Evolutionary conservation across 1,284 basidiomycete genomes (phyloP), one percentile per base, ranked within the genome.

Genomic region (Pascua sp.): DNA sequence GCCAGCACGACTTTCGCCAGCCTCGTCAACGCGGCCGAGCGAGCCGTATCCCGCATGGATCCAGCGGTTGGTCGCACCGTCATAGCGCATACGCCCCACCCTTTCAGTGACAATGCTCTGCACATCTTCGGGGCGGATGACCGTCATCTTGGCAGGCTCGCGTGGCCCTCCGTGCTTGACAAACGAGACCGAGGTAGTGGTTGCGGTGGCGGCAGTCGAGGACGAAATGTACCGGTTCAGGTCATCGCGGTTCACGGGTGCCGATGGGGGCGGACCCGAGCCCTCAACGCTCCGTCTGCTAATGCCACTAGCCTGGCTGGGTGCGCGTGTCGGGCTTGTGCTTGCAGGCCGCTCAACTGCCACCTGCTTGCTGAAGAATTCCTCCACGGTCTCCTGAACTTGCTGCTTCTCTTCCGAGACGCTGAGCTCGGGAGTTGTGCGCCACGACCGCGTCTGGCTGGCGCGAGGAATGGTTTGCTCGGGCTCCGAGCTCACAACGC

Each of bases 51-150:
- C 38, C 76, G 82, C 84, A 74, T 86, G 87, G 49, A 92, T 85
- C 92, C 92, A 96, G 62, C 84, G 84, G 85, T 89, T 89, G 73
- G 84, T 81, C 41, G 81, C 81, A 56, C 81, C 84, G 76, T 95
- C 92, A 65, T 86, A 92, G 42, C 89, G 79, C 91, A 96, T 94
- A 68, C 85, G 84, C 1, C 91, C 91, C 46, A 92, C 84, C 50
- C 85, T 81, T 32, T 90, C 86, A 1, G 89, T 86, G 24, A 90
- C 78, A 10, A 72, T 68, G 11, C 42, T 83, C 69, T 63, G 61
- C 12, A 94, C 79, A 66, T 93, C 91, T 47, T 82, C 81, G 0
- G 91, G 91, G 8, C 84, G 84, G 62, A 95, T 93, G 43, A 76
- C 75, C 5, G 76, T 70, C 56, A 80, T 71, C 16, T 56, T 51